Evolutionary conservation across 176 grass and related monocot genomes (phyloP).

Genomic region (Thalia dealbata): DNA sequence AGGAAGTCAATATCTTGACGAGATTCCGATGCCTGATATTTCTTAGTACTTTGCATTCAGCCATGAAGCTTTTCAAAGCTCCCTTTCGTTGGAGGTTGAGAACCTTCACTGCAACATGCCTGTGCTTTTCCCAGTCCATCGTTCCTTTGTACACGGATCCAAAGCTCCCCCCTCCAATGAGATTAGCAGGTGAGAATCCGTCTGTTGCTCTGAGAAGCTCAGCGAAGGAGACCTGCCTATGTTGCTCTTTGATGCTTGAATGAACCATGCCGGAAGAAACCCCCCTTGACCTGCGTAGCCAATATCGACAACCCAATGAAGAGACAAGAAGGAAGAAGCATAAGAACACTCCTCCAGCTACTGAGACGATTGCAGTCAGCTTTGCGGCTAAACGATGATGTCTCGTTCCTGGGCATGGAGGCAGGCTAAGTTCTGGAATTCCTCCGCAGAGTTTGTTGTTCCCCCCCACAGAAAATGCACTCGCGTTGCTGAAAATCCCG

Average conservation of each 20-base stretch:
- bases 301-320: neutral
- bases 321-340: neutral
- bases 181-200: slow-evolving; percentile 35
- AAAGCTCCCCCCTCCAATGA: slow-evolving; percentile 40
- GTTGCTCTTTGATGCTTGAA: neutral
- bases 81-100: slow-evolving; percentile 27
- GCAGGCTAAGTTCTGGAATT: neutral
- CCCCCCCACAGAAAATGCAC: neutral
- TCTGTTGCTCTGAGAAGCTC: slow-evolving; percentile 30
- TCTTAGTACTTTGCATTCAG: slow-evolving; percentile 43
- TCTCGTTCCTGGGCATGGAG: neutral
- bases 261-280: neutral
- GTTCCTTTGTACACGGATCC: slow-evolving; percentile 42
- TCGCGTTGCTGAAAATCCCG: slow-evolving; percentile 1
- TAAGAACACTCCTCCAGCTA: neutral
- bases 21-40: slow-evolving; percentile 42
- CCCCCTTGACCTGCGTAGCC: neutral
- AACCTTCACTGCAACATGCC: slow-evolving; percentile 42
- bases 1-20: slow-evolving; percentile 40
- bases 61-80: slow-evolving; percentile 31
- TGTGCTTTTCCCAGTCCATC: neutral
- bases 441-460: slow-evolving; percentile 13
- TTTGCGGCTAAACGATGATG: neutral
- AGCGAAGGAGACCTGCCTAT: slow-evolving; percentile 22
- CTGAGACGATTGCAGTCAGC: neutral